Conservation (phyloP, 768 basidiomycete species). For the Trametopsis cervina region DNA sequence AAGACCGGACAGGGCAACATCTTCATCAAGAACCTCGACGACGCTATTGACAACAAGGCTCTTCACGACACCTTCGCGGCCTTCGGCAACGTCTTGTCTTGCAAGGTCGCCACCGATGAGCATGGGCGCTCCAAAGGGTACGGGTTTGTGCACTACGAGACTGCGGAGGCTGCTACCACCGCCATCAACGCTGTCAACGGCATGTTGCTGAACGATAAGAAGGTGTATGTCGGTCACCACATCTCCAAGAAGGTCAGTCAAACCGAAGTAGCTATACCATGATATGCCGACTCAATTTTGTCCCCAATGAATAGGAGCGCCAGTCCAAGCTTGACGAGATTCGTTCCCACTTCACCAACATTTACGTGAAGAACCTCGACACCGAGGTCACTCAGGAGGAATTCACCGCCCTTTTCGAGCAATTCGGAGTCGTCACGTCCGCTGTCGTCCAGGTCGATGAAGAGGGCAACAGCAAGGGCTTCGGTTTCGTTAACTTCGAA, state of each 20-base stretch:
- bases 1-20: conserved; percentile 99
- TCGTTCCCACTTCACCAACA: conserved; percentile 95
- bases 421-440: conserved; percentile 82
- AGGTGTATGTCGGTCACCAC: conserved; percentile 97
- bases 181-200: conserved; percentile 99
- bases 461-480: conserved; percentile 89
- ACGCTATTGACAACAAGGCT: conserved; percentile 98
- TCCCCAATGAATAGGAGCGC: conserved; percentile 75
- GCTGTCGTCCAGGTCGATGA: conserved; percentile 81
- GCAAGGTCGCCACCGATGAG: conserved; percentile 98
- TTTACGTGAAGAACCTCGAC: conserved; percentile 97
- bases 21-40: conserved; percentile 99
- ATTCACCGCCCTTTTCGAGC: conserved; percentile 73
- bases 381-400: conserved; percentile 77
- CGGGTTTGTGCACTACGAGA: conserved; percentile 99
- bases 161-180: conserved; percentile 88
- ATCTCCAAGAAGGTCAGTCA: conserved; percentile 86
- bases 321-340: conserved; percentile 98
- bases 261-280: neutral
- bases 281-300: neutral
- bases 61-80: conserved; percentile 99
- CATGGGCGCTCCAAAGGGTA: conserved; percentile 95
- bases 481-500: conserved; percentile 98
- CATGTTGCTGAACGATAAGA: conserved; percentile 99
- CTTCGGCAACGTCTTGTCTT: conserved; percentile 96